Base-by-base conservation (phyloP, 225 moss, liverwort and hornwort species). In the Marchantia polymorpha region DNA sequence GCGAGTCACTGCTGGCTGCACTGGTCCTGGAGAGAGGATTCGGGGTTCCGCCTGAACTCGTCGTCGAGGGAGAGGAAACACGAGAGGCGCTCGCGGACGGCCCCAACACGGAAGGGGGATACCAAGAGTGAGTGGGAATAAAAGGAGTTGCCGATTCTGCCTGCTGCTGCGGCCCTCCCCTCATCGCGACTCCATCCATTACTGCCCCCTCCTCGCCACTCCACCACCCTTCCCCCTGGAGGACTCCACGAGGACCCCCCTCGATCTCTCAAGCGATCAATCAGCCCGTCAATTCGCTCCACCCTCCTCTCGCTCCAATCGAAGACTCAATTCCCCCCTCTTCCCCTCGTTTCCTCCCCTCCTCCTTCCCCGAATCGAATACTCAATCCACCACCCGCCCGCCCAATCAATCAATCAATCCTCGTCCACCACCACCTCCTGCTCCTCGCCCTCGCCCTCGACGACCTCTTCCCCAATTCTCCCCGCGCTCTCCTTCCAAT, bases 61-160 rank as follows among this genome's bases (percentile, higher is more conserved):
- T 52, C 0, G 79, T 52, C 3, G 79, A 59, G 14, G 79, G 79
- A 60, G 84, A 77, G n/a, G 87, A 82, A 30, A 14, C 60, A 14
- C 72, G 73, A 52, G 82, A 77, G 27, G 51, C 26, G 31, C 79
- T 82, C 46, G 87, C 82, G 22, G 87, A 84, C 23, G 87, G 87
- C 14, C 87, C 84, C 73, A 84, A 19, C 60, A 87, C 84, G 29
- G 87, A 84, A 14, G 82, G 74, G 12, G 87, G 87, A 80, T 87
- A 87, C 87, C 87, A 87, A 1, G 87, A 87, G 67, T 87, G 87
- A 72, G 87, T 87, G 7, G 87, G 84, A 78, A 87, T 87, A 77
- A 87, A 84, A 4, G 87, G 87, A 68, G 84, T 70, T 22, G 78
- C 78, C 81, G 83, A 81, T 14, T 82, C 82, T 20, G 82, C 82